Evolutionary conservation across 352 stramenopile genomes (phyloP).

Genomic region (Hyaloperonospora brassicae): DNA sequence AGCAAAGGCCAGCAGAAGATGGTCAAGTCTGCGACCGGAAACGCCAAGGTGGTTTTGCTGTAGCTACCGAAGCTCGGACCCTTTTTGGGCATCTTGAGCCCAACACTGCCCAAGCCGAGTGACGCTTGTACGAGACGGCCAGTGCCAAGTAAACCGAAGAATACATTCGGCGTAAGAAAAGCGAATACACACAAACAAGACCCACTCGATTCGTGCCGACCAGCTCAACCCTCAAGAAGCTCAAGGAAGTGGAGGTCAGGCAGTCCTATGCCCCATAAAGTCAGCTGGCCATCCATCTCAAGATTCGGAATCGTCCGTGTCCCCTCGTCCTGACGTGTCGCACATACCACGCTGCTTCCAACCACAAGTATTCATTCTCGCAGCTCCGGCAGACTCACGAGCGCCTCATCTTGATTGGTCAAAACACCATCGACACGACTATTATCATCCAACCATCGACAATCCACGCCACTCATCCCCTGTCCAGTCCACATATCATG

Average conservation of each 20-base stretch:
- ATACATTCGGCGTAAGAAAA: too few species aligned
- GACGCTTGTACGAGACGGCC: too few species aligned
- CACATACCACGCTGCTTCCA: too few species aligned
- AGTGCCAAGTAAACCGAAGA: too few species aligned
- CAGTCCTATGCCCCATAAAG: too few species aligned
- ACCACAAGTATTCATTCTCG: neutral
- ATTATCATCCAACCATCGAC: conserved; percentile 26
- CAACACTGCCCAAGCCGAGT: conserved; percentile 38
- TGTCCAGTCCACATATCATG: conserved; percentile 16
- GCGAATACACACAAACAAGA: too few species aligned
- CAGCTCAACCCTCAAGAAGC: too few species aligned
- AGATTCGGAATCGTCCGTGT: too few species aligned
- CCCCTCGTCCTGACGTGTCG: too few species aligned
- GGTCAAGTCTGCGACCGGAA: conserved; percentile 17
- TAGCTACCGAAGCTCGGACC: conserved; percentile 25
- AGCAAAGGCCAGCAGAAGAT: conserved; percentile 43
- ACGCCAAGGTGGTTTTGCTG: conserved; percentile 44
- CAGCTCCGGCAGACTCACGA: neutral
- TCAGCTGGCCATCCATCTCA: too few species aligned
- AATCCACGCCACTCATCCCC: neutral
- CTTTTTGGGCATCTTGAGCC: conserved; percentile 46
- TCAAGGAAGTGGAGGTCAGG: too few species aligned
- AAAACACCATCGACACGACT: conserved; percentile 4
- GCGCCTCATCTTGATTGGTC: conserved; percentile 16
- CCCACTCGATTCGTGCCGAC: too few species aligned